Conservation (phyloP, 1,139 yeast species). For the Geotrichum klebahnii region DNA sequence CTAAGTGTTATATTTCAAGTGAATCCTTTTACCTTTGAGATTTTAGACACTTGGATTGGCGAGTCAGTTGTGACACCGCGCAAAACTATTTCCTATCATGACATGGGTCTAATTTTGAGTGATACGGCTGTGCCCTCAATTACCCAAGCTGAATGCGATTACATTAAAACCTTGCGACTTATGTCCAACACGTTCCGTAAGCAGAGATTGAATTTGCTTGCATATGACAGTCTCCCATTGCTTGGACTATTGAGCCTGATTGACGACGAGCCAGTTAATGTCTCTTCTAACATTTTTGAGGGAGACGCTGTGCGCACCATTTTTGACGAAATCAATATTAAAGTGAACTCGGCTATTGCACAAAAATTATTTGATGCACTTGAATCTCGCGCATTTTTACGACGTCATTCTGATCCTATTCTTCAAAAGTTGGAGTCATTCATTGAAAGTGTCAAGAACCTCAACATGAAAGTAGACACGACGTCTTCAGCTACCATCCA, state of each 20-base stretch:
- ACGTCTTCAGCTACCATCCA: constrained; percentile 70
- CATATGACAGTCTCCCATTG: constrained; percentile 43
- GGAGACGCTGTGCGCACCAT: constrained; percentile 56
- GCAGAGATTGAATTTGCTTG: constrained; percentile 51
- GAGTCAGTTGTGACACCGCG: constrained; percentile 64
- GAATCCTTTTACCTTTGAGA: constrained; percentile 67
- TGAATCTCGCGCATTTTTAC: constrained; percentile 76
- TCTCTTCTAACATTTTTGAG: constrained; percentile 65
- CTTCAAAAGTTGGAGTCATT: constrained; percentile 77
- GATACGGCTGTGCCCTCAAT: constrained; percentile 18
- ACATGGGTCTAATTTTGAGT: constrained; percentile 32
- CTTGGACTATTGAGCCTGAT: constrained; percentile 71
- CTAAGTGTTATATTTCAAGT: constrained; percentile 80
- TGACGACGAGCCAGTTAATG: constrained; percentile 77
- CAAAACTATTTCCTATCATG: constrained; percentile 34
- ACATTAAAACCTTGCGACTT: constrained; percentile 58
- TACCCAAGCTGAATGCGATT: constrained; percentile 55
- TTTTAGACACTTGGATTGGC: constrained; percentile 73
- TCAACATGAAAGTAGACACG: constrained; percentile 63
- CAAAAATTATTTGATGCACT: constrained; percentile 68
- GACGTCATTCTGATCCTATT: constrained; percentile 85
- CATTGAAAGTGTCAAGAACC: constrained; percentile 60
- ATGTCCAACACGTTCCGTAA: constrained; percentile 70
- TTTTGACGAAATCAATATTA: constrained; percentile 71
- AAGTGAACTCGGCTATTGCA: constrained; percentile 83